phyloP scores from a whole-genome alignment of 1,284 basidiomycete species.

The Trametes versicolor region DNA sequence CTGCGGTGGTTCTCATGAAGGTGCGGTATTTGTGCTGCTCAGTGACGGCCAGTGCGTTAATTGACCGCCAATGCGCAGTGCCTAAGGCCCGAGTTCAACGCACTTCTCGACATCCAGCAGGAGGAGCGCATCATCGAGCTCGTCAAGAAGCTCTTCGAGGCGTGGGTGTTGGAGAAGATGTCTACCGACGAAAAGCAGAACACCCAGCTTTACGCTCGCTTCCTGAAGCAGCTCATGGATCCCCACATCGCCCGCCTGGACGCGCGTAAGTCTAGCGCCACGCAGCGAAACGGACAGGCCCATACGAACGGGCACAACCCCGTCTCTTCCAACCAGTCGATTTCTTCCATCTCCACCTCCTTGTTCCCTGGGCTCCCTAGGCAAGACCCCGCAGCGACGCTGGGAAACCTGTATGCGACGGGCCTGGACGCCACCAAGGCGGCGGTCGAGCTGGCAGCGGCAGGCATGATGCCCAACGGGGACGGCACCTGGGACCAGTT shows the following conservation, averaged over 20 bases:
- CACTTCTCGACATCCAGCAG: slow-evolving; percentile 38
- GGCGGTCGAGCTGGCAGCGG: slow-evolving; percentile 25
- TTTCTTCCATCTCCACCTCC: slow-evolving; percentile 9
- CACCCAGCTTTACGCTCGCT: slow-evolving; percentile 43
- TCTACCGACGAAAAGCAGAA: slow-evolving; percentile 41
- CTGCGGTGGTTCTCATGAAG: slow-evolving; percentile 49
- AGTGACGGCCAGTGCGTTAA: background rate
- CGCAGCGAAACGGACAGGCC: background rate
- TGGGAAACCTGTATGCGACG: slow-evolving; percentile 27
- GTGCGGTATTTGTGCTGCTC: slow-evolving; percentile 29
- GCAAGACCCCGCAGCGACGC: slow-evolving; percentile 14
- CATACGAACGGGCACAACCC: background rate
- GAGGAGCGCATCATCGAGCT: slow-evolving; percentile 41
- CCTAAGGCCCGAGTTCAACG: slow-evolving; percentile 42
- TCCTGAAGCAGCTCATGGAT: slow-evolving; percentile 43
- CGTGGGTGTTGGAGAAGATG: slow-evolving; percentile 36
- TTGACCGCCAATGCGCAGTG: slow-evolving; percentile 28
- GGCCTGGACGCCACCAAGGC: slow-evolving; percentile 31
- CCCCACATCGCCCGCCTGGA: slow-evolving; percentile 33
- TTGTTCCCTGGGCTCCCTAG: slow-evolving; percentile 6
- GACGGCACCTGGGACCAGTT: slow-evolving; percentile 27
- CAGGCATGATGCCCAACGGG: slow-evolving; percentile 22
- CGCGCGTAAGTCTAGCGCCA: slow-evolving; percentile 19
- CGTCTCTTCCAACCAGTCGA: background rate
- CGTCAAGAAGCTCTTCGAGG: slow-evolving; percentile 38